Base-by-base conservation (phyloP, 768 basidiomycete genomes). In the Cubamyces sp. region DNA sequence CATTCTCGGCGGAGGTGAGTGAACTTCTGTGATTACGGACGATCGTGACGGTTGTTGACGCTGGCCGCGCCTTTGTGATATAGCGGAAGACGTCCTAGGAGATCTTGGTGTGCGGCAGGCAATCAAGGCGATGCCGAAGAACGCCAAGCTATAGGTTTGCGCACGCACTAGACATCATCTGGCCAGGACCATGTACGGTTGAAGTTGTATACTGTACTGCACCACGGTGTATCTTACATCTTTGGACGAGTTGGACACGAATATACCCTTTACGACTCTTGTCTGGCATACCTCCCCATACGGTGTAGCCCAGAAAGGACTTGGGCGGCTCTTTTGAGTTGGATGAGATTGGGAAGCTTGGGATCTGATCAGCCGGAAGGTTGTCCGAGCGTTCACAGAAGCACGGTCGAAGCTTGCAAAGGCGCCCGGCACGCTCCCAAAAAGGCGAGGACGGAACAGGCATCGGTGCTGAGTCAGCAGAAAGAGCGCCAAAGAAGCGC, bases 31-130 rank as follows among this genome's bases (percentile, higher is more conserved):
- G 7, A 30, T n/a, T 19, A 9, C 21, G 40, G 30, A 34, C 45
- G 37, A 60, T 42, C 19, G 34, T 49, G 39, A 60, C 21, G 57
- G 25, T 15, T 41, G 37, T 48, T 64, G 23, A 63, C 40, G 42
- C 42, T 37, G 25, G 23, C 30, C 34, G 37, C 23, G 25, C 26
- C 28, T 58, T 41, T 26, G 39, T 51, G 37, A 46, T 53, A 28
- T 58, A 82, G 88, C 90, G 52, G 88, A 92, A 72, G 88, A 89
- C 60, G 90, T 92, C 9, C 73, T 92, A 61, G 84, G 84, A 4
- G 91, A 94, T 69, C 80, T 94, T 28, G 77, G 77, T 46, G 77
- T 77, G 4, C 71, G 76, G 25, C 75, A 76, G 64, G 76, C 76
- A 18, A 69, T 77, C 46, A 71, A 71, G 46, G 67, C 68, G 46